These are phyloP conservation scores for Monosporascus sp. DNA, from an alignment of 2,329 filamentous ascomycete species.

Conservation along the genomic window DNA sequence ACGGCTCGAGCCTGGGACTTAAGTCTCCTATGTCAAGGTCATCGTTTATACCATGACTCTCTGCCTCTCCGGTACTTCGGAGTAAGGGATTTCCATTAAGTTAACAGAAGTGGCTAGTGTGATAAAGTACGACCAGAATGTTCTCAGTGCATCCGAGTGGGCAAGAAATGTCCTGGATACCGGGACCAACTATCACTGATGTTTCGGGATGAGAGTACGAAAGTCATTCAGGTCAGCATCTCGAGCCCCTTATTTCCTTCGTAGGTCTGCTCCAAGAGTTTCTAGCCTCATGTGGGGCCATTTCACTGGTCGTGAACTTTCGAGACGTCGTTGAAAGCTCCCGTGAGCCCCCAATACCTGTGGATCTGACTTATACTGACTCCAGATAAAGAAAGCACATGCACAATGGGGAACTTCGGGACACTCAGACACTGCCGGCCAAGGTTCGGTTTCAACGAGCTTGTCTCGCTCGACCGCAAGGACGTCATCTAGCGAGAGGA, in stretches of 20 bases:
- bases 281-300: too few species aligned
- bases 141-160: conserved; percentile 56
- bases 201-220: conserved; percentile 61
- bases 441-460: conserved; percentile 18
- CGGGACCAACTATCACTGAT: conserved; percentile 59
- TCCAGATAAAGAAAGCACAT: conserved; percentile 38
- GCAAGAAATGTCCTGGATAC: conserved; percentile 58
- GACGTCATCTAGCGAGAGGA: conserved; percentile 7
- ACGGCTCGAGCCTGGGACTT: background rate
- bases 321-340: too few species aligned
- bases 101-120: conserved; percentile 38
- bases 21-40: background rate
- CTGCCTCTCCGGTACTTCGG: conserved; percentile 3
- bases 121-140: conserved; percentile 57
- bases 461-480: conserved; percentile 2
- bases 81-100: conserved; percentile 7
- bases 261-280: too few species aligned
- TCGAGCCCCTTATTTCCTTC: too few species aligned
- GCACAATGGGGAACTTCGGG: conserved; percentile 40
- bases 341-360: too few species aligned
- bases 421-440: conserved; percentile 21
- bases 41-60: background rate
- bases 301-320: too few species aligned
- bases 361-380: too few species aligned
- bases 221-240: conserved; percentile 42